Conservation (phyloP, 371 early-diverging fungal genomes). For the Zychaea mexicana region DNA sequence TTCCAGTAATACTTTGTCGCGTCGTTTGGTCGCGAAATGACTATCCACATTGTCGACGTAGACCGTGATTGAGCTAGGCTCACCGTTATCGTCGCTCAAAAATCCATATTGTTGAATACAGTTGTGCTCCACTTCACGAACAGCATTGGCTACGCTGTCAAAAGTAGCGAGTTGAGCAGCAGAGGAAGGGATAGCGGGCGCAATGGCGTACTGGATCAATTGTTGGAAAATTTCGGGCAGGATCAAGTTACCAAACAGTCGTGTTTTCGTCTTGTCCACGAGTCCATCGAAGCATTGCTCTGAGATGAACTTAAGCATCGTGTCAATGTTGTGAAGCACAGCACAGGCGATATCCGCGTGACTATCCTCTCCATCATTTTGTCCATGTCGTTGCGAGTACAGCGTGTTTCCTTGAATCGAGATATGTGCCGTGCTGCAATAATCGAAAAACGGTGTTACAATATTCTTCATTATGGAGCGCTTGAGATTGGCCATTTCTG, state of each 20-base stretch:
- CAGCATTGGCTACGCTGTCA: constrained; percentile 7
- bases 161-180: constrained; percentile 12
- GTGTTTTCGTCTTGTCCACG: not conserved
- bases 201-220: constrained; percentile 8
- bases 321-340: not conserved
- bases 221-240: constrained; percentile 19
- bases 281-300: not conserved
- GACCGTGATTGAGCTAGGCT: not conserved
- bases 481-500: constrained; percentile 4
- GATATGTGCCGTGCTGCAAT: not conserved
- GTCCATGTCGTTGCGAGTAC: not conserved
- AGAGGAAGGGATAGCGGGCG: constrained; percentile 16
- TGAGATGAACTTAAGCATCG: constrained; percentile 7
- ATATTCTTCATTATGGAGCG: not conserved
- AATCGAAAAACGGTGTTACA: not conserved
- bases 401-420: not conserved
- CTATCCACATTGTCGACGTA: constrained; percentile 31
- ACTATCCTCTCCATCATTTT: not conserved
- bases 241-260: constrained; percentile 22
- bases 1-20: constrained; percentile 30
- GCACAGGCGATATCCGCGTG: not conserved
- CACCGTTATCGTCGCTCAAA: not conserved
- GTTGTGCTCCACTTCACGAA: constrained; percentile 9
- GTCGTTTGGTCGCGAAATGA: constrained; percentile 39
- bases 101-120: constrained; percentile 9